Conservation (phyloP, 257 asterid species). For the Penstemon newberryi region DNA sequence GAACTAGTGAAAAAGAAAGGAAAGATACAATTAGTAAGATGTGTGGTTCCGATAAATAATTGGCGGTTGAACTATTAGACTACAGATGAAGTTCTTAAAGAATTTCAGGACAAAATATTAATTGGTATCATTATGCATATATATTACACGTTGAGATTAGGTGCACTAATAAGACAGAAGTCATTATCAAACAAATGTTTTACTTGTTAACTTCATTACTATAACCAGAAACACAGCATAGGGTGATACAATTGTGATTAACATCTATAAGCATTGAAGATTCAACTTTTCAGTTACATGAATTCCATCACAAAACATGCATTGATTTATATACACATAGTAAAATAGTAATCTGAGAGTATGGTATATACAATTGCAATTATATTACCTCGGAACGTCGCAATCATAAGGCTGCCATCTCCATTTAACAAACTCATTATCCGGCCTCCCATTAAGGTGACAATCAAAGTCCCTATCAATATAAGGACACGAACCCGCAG, state of each 20-base stretch:
- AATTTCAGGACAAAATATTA: not conserved
- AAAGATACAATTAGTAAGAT: not conserved
- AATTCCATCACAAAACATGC: not conserved
- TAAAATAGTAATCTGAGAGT: not conserved
- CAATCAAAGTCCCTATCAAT: slow-evolving; percentile 88
- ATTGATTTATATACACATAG: not conserved
- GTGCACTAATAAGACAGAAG: not conserved
- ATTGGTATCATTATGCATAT: slow-evolving; percentile 4
- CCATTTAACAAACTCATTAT: slow-evolving; percentile 69
- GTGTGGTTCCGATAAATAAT: not conserved
- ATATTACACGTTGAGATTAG: not conserved
- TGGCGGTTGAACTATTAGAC: slow-evolving; percentile 4
- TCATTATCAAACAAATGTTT: slow-evolving; percentile 16
- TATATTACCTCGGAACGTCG: slow-evolving; percentile 73
- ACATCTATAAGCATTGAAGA: not conserved
- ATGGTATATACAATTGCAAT: not conserved
- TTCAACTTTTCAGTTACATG: not conserved
- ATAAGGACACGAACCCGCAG: slow-evolving; percentile 81
- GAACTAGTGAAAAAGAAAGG: not conserved
- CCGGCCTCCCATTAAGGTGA: slow-evolving; percentile 77
- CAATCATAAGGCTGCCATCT: slow-evolving; percentile 92
- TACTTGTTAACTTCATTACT: slow-evolving; percentile 5
- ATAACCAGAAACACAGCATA: slow-evolving; percentile 28
- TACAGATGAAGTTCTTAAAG: slow-evolving; percentile 1
- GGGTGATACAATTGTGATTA: not conserved